Evolutionary conservation across 2,329 filamentous ascomycete genomes (phyloP).

Genomic region (Orbilia ellipsospora): DNA sequence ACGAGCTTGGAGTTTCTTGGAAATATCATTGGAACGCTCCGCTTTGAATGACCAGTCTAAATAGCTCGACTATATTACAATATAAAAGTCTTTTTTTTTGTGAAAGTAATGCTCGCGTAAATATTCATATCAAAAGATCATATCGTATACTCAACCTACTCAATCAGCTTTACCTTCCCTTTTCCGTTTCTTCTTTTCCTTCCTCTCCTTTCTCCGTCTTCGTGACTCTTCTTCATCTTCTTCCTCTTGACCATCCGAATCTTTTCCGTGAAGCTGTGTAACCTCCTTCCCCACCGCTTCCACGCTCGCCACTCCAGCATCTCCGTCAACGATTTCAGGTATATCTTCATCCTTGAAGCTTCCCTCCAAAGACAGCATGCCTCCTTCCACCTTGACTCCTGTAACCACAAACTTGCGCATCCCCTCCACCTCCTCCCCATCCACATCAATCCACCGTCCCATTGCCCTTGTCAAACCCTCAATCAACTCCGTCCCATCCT

Average conservation of each 20-base stretch:
- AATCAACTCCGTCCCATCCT: constrained; percentile 58
- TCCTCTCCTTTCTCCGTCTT: constrained; percentile 51
- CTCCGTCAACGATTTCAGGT: constrained; percentile 38
- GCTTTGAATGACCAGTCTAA: constrained; percentile 1
- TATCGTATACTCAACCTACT: background rate
- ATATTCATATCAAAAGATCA: background rate
- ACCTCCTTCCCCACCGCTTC: constrained; percentile 2
- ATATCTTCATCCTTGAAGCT: constrained; percentile 76
- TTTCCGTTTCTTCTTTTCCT: constrained; percentile 57
- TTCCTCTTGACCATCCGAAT: constrained; percentile 28
- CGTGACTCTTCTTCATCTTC: constrained; percentile 36
- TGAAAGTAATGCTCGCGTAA: too few species aligned
- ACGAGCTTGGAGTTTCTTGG: constrained; percentile 6
- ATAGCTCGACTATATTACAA: too few species aligned
- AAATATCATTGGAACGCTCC: constrained; percentile 10
- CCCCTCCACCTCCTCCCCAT: constrained; percentile 76
- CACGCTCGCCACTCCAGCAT: background rate
- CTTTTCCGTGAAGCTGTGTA: constrained; percentile 43
- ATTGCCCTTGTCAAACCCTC: constrained; percentile 64
- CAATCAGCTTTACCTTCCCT: constrained; percentile 48
- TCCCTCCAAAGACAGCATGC: constrained; percentile 86
- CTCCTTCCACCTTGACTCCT: constrained; percentile 77
- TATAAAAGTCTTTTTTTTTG: too few species aligned
- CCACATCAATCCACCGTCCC: constrained; percentile 80
- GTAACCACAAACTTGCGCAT: constrained; percentile 85